phyloP scores from a whole-genome alignment of 2,329 filamentous ascomycete species.

The Fusarium burgessii region DNA sequence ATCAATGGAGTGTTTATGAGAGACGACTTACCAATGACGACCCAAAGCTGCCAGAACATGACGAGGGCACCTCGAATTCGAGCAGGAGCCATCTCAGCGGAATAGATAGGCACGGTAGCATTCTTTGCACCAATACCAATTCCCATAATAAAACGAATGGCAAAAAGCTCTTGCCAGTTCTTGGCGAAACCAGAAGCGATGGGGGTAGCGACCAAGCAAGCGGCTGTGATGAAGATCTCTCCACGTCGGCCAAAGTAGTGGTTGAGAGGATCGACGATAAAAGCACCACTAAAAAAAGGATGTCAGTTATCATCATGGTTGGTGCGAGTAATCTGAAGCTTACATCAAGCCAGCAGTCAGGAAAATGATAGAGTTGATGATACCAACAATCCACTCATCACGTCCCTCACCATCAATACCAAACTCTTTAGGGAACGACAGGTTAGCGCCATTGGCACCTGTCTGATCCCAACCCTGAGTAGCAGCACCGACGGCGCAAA shows the following conservation, averaged over 20 bases:
- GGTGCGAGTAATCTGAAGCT: fast-evolving
- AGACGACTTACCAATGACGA: conserved; percentile 58
- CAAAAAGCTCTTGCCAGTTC: conserved; percentile 75
- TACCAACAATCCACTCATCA: conserved; percentile 67
- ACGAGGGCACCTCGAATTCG: conserved; percentile 78
- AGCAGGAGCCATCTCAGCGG: conserved; percentile 78
- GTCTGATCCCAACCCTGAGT: conserved; percentile 77
- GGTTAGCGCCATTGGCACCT: conserved; percentile 70
- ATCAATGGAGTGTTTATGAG: fast-evolving
- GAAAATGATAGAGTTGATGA: conserved; percentile 64
- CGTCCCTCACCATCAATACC: conserved; percentile 50
- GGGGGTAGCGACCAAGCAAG: conserved; percentile 74
- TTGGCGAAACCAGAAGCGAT: conserved; percentile 74
- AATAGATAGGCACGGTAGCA: conserved; percentile 77
- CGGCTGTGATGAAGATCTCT: conserved; percentile 78
- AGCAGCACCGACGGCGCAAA: conserved; percentile 75
- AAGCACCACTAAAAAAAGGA: conserved; percentile 2
- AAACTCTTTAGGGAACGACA: conserved; percentile 66
- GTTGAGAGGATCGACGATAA: conserved; percentile 70
- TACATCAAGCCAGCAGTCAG: conserved; percentile 51
- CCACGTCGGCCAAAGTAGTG: conserved; percentile 60
- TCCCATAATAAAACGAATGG: conserved; percentile 75
- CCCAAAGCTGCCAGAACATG: conserved; percentile 84
- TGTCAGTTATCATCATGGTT: not conserved
- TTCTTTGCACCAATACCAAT: conserved; percentile 77